Conservation (phyloP, 805 yeast species). For the Yarrowia sp. region DNA sequence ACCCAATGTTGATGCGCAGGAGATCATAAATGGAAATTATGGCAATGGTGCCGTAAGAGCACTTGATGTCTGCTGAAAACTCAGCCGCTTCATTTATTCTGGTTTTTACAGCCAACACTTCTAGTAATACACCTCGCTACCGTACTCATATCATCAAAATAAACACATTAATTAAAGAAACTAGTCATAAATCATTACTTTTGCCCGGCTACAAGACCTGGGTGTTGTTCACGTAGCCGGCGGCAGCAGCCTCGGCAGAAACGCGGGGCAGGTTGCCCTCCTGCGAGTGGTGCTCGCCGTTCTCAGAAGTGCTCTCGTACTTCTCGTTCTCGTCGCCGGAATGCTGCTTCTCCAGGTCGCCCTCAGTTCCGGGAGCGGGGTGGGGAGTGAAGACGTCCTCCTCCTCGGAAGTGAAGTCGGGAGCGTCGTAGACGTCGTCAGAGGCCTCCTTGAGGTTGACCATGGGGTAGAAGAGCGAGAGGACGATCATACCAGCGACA, state of each 20-base stretch:
- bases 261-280: background rate
- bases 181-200: conserved; percentile 5
- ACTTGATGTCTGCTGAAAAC: no score
- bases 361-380: background rate
- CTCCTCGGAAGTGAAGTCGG: background rate
- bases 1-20: no score
- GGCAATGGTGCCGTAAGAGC: no score
- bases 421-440: background rate
- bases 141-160: background rate
- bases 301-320: background rate
- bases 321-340: background rate
- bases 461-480: conserved; percentile 18
- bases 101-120: no score
- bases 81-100: no score
- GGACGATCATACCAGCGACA: conserved; percentile 11
- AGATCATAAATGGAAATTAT: no score
- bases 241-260: background rate
- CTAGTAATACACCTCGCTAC: no score
- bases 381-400: background rate
- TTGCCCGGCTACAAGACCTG: background rate
- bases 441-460: conserved; percentile 20
- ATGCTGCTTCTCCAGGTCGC: background rate
- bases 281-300: background rate
- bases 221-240: background rate
- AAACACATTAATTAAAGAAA: background rate